These are phyloP conservation scores for Phaffia rhodozyma DNA, from an alignment of 1,284 basidiomycete species.

Conservation along the genomic window DNA sequence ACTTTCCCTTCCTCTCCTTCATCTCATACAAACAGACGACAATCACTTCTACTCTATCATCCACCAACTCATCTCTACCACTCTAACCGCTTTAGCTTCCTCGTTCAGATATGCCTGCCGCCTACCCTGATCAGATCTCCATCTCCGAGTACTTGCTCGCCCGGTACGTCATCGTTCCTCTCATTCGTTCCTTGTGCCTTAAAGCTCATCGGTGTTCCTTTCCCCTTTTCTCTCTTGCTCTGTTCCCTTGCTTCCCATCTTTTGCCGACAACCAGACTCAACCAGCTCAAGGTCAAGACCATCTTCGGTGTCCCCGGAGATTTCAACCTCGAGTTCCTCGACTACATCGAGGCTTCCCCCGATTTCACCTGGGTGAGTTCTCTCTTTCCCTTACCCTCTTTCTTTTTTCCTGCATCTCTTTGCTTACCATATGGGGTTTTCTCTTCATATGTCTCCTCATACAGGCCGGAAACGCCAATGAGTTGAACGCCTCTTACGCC, in stretches of 20 bases:
- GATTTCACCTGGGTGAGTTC: conserved; percentile 59
- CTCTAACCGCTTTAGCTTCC: not conserved
- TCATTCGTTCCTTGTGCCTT: not conserved
- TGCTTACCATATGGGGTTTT: too few species aligned
- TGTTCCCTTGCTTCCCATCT: not conserved
- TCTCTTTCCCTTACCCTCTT: too few species aligned
- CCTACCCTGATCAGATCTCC: not conserved
- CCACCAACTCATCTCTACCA: too few species aligned
- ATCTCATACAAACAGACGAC: too few species aligned
- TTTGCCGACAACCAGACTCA: conserved; percentile 33
- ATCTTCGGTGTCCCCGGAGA: conserved; percentile 88
- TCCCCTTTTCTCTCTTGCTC: not conserved
- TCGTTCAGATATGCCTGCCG: not conserved
- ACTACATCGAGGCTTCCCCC: conserved; percentile 71
- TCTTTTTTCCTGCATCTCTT: not conserved
- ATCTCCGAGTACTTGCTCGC: conserved; percentile 13
- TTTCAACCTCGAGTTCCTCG: conserved; percentile 68
- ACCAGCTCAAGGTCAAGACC: conserved; percentile 55
- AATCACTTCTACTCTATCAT: too few species aligned
- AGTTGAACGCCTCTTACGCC: conserved; percentile 54
- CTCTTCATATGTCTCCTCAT: too few species aligned
- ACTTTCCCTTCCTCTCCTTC: too few species aligned
- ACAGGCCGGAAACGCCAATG: conserved; percentile 26
- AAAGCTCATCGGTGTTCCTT: not conserved
- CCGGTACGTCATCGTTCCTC: not conserved